Conservation (phyloP, 768 basidiomycete species). For the Cantharellus anzutake region DNA sequence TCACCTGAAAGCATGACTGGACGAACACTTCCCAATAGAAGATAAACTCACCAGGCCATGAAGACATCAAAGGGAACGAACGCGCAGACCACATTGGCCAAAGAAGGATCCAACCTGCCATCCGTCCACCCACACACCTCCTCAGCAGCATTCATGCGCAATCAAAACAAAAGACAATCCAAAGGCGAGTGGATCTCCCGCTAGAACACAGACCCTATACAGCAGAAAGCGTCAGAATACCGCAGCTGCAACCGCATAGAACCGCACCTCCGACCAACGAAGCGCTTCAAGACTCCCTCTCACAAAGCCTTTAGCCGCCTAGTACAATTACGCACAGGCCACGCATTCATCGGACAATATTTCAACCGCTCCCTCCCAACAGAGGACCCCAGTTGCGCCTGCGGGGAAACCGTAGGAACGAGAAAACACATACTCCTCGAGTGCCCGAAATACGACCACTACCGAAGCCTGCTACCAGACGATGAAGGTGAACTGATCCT, state of each 20-base stretch:
- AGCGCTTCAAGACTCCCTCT: not conserved
- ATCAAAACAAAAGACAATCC: not conserved
- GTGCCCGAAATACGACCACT: constrained; percentile 7
- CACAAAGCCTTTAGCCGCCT: not conserved
- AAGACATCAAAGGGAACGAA: constrained; percentile 3
- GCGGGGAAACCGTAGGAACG: constrained; percentile 13
- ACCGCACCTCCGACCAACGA: not conserved
- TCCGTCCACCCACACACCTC: not conserved
- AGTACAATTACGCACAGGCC: constrained; percentile 13
- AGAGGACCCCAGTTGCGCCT: constrained; percentile 13
- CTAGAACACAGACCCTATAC: not conserved
- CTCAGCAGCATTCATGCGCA: not conserved
- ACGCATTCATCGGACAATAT: constrained; percentile 16
- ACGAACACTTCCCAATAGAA: too few relatives aligned
- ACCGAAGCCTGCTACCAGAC: too few relatives aligned
- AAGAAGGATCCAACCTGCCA: not conserved
- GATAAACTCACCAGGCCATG: not conserved
- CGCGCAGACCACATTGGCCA: constrained; percentile 2
- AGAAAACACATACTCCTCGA: constrained; percentile 13
- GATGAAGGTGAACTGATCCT: too few relatives aligned
- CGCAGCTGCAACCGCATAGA: not conserved
- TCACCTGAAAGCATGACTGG: too few relatives aligned
- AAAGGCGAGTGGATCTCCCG: too few relatives aligned
- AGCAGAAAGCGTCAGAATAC: not conserved
- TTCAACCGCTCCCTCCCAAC: constrained; percentile 11